These are phyloP conservation scores for Coemansia sp. DNA, from an alignment of 371 early-diverging fungal species.

Conservation along the genomic window DNA sequence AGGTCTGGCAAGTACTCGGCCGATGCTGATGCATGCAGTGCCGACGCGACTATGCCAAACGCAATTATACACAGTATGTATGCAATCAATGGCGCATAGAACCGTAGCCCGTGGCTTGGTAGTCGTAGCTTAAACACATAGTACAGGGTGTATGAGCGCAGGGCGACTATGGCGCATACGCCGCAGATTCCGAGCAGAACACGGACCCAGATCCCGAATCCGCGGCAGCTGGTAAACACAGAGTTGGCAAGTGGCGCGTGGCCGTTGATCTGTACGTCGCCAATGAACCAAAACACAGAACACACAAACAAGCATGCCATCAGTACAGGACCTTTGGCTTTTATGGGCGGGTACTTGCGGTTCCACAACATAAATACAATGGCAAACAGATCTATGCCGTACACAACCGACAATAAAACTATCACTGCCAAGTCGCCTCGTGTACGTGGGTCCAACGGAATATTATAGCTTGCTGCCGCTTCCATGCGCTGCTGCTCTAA, in stretches of 20 bases:
- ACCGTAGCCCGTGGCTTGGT: conserved; percentile 19
- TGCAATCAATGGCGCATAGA: conserved; percentile 14
- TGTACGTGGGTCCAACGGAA: conserved; percentile 19
- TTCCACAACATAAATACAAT: conserved; percentile 22
- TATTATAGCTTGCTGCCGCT: conserved; percentile 9
- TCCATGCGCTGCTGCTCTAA: conserved; percentile 19
- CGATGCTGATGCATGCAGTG: conserved; percentile 4
- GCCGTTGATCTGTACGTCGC: conserved; percentile 30
- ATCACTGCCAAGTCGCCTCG: conserved; percentile 28
- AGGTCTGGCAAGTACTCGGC: conserved; percentile 10
- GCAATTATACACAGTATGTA: conserved; percentile 7
- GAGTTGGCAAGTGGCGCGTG: conserved; percentile 22
- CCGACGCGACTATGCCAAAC: conserved; percentile 15
- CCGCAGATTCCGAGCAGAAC: conserved; percentile 34
- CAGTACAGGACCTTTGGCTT: conserved; percentile 26
- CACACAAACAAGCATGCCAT: conserved; percentile 12
- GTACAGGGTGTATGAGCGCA: conserved; percentile 26
- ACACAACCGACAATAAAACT: conserved; percentile 12
- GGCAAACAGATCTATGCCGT: conserved; percentile 23
- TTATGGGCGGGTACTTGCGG: conserved; percentile 39
- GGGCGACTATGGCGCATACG: conserved; percentile 18
- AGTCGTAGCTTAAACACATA: conserved; percentile 24
- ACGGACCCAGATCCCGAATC: conserved; percentile 38
- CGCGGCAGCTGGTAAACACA: conserved; percentile 14
- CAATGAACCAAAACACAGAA: conserved; percentile 35